Evolutionary conservation across 805 yeast species (phyloP).

Genomic region (Tetrapisispora iriomotensis): DNA sequence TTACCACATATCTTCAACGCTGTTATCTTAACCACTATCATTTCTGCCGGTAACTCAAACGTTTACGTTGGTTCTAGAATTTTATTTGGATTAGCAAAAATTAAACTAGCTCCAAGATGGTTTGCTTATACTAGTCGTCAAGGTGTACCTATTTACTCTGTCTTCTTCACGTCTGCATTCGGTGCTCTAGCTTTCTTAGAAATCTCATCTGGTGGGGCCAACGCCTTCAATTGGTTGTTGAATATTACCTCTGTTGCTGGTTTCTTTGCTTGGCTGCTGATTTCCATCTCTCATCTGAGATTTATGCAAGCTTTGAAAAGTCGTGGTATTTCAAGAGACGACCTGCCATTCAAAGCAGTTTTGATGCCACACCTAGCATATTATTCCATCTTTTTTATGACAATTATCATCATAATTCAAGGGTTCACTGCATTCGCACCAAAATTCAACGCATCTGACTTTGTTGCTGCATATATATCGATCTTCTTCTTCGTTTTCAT

Average conservation of each 20-base stretch:
- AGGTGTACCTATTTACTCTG: slow-evolving; percentile 58
- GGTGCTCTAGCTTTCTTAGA: slow-evolving; percentile 57
- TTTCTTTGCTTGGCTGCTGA: slow-evolving; percentile 61
- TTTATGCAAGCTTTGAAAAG: slow-evolving; percentile 55
- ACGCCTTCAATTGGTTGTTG: slow-evolving; percentile 62
- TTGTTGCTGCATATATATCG: slow-evolving; percentile 66
- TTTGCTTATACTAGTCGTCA: slow-evolving; percentile 39
- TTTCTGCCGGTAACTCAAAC: slow-evolving; percentile 75
- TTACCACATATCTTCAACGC: slow-evolving; percentile 67
- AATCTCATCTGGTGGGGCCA: slow-evolving; percentile 42
- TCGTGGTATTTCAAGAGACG: slow-evolving; percentile 57
- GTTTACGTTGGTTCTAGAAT: slow-evolving; percentile 64
- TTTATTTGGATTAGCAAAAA: slow-evolving; percentile 53
- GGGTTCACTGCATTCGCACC: slow-evolving; percentile 58
- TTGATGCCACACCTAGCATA: slow-evolving; percentile 60
- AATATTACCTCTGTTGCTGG: slow-evolving; percentile 75
- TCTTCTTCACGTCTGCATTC: slow-evolving; percentile 45
- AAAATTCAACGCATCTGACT: slow-evolving; percentile 41
- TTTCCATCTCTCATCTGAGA: slow-evolving; percentile 54
- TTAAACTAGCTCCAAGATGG: slow-evolving; percentile 45
- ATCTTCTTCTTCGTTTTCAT: slow-evolving; percentile 46
- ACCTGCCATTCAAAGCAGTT: slow-evolving; percentile 65
- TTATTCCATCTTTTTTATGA: slow-evolving; percentile 47
- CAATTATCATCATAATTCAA: slow-evolving; percentile 55
- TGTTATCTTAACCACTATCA: slow-evolving; percentile 52